Evolutionary conservation across 345 rosid genomes (phyloP), one percentile per base, ranked within the genome.

Genomic region (Syzygium aqueum): DNA sequence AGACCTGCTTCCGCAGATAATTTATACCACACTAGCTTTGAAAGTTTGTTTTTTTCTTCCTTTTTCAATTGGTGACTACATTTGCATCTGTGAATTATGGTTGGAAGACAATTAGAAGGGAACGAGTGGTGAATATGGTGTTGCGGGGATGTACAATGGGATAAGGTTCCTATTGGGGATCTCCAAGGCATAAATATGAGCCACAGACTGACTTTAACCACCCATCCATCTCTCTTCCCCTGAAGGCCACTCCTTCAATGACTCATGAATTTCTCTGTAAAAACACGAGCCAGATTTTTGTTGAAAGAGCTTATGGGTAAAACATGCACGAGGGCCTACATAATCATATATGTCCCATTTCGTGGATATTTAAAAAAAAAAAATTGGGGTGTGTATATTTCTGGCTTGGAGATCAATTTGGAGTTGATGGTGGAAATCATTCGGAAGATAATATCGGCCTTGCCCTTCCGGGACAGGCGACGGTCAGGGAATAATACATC

Each of bases 121-220:
- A 94, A 92, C 63, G 91, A 90, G 98, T 94, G 99, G 98, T 86
- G 91, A 91, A 90, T 84, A 89, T 88, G 46, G 89, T 43, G 52
- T 83, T 88, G 63, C 86, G 90, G 90, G 90, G 89, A 87, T 65
- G 85, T 84, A 51, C 52, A 82, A 87, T 56, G 91, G 65, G 98
- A 95, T 95, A 93, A 95, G 98, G 89, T 92, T 53, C 51, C 86
- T 88, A 27, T 73, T 63, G 77, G 90, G 51, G 83, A 51, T 77
- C 30, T 57, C 30, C 59, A 59, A 57, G 52, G 53, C 65, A 85
- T 43, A 51, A 80, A 86, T 90, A 28, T 88, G 88, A 93, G 53
- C 94, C 96, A 93, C 91, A 90, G 85, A 88, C 77, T 85, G 28
- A 53, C 2, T 53, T 46, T 15, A 84, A 84, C 53, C 63, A 3